Conservation (phyloP, 495 filamentous ascomycete genomes). For the Penicillium silybi region DNA sequence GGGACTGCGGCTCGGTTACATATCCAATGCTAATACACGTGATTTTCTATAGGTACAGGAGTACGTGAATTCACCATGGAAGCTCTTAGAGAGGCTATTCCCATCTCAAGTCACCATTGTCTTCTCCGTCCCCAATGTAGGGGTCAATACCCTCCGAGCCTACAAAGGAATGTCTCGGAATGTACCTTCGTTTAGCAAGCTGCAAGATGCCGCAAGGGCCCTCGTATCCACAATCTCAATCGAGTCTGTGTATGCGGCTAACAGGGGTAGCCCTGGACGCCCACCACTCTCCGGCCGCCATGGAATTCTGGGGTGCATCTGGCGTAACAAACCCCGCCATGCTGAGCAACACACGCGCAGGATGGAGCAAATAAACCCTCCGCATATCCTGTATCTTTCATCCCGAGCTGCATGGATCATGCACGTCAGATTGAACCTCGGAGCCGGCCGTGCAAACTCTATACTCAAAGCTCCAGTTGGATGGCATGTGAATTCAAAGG, state of each 20-base stretch:
- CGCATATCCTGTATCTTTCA: background rate
- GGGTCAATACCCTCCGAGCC: background rate
- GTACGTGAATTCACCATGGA: too few relatives aligned
- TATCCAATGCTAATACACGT: too few relatives aligned
- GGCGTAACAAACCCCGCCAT: background rate
- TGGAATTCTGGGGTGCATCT: conserved; percentile 1
- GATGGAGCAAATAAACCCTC: background rate
- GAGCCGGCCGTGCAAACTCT: background rate
- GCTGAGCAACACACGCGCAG: background rate
- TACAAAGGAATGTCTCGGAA: background rate
- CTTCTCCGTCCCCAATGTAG: background rate
- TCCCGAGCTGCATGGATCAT: background rate
- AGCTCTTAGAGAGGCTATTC: background rate
- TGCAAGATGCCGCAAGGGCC: background rate
- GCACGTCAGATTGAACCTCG: conserved; percentile 1
- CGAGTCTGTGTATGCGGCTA: background rate
- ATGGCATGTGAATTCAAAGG: background rate
- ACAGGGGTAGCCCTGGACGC: background rate
- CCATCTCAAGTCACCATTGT: background rate
- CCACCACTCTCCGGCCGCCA: background rate
- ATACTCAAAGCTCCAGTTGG: background rate
- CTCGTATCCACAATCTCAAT: background rate
- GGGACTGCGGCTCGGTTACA: too few relatives aligned
- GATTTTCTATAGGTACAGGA: too few relatives aligned
- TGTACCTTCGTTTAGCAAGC: background rate